Conservation (phyloP, 1,284 basidiomycete species). For the Cerrena zonata region DNA sequence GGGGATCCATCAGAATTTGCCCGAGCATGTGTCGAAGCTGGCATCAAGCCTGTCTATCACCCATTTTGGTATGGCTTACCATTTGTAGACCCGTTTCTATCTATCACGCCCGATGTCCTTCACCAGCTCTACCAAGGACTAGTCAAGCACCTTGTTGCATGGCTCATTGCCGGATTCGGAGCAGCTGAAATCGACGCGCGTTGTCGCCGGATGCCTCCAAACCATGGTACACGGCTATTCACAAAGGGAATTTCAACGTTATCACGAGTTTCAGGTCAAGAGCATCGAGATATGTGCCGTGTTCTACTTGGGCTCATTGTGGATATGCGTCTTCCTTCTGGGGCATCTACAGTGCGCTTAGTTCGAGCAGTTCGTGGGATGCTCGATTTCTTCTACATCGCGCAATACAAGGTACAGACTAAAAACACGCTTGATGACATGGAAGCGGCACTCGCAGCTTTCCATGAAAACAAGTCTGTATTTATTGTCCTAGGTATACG, state of each 20-base stretch:
- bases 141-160: conserved; percentile 26
- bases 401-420: conserved; percentile 17
- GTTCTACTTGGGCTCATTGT: too few relatives aligned
- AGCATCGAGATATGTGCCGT: conserved; percentile 24
- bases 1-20: not conserved
- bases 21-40: conserved; percentile 7
- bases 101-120: conserved; percentile 23
- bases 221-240: conserved; percentile 21
- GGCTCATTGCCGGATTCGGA: conserved; percentile 18
- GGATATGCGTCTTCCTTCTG: conserved; percentile 21
- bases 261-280: conserved; percentile 21
- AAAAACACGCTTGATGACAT: conserved; percentile 10
- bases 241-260: conserved; percentile 21
- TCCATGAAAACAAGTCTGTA: conserved; percentile 24
- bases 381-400: conserved; percentile 26
- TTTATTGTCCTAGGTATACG: conserved; percentile 19
- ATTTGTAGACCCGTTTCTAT: conserved; percentile 15
- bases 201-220: conserved; percentile 14
- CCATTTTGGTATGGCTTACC: conserved; percentile 25
- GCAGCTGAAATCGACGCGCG: conserved; percentile 21
- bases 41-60: conserved; percentile 13
- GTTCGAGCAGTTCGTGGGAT: conserved; percentile 15
- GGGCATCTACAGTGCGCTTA: conserved; percentile 5
- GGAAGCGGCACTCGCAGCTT: conserved; percentile 13
- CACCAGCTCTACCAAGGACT: conserved; percentile 27